Base-by-base conservation (phyloP, 768 basidiomycete species). In the Pleurotus eryngii region DNA sequence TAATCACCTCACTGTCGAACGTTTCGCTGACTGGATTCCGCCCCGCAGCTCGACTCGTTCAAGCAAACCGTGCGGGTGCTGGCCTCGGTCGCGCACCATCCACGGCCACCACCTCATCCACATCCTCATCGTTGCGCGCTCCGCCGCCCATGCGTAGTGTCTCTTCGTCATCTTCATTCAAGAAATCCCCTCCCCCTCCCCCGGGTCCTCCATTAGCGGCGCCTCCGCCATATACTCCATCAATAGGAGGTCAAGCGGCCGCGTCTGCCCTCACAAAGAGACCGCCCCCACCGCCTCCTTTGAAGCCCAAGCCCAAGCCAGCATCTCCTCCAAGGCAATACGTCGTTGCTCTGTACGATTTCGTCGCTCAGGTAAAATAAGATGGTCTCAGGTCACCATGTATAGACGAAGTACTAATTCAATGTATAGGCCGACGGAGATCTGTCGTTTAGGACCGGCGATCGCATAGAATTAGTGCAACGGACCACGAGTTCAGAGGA, bases 301-400 rank as follows among this genome's bases (percentile, higher is more conserved):
- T 95, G 64, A 95, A 94, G 73, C 84, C 92, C 1, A 95, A 94
- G 68, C 92, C 92, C 4, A 91, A 89, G 69, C 51, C 51, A 22
- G 76, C 81, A 6, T 76, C 78, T 27, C 83, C 83, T 1, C 75
- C 75, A 50, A 73, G 79, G 3, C 82, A 86, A 69, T 94, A 93
- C 65, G 94, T 95, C 22, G 88, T 92, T 8, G 97, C 97, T 27
- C 68, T 98, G 66, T 99, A 97, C 67, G 97, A 99, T 70, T 99
- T 96, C 68, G 81, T 79, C 37, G 93, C 97, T 17, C 95, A 96
- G 81, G 87, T 85, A 66, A 55, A 76, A 66, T 17, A 17, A n/a
- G n/a, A 6, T 26, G 5, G 1, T 26, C 22, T 7, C 27, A 7
- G 22, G 4, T n/a, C 4, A 35, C n/a, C 5, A 14, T 42, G 18